Evolutionary conservation across 352 stramenopile species (phyloP).

Genomic region (Phytophthora cryptogea): DNA sequence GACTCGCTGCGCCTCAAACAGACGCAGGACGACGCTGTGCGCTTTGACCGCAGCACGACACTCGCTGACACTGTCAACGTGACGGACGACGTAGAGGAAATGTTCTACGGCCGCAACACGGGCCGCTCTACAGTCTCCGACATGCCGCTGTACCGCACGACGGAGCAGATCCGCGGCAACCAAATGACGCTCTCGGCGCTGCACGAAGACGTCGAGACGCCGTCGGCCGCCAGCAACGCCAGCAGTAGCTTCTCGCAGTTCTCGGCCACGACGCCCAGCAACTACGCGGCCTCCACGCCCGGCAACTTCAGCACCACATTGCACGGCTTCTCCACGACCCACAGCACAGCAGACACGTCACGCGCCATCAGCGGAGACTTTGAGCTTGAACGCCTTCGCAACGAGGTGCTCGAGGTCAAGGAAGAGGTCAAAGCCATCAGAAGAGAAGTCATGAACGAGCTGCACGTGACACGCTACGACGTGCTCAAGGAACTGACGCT

Average conservation of each 20-base stretch:
- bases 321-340: conserved; percentile 18
- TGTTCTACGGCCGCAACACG: conserved; percentile 49
- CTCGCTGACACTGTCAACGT: conserved; percentile 42
- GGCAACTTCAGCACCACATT: conserved; percentile 8
- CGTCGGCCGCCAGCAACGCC: conserved; percentile 39
- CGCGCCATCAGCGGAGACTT: conserved; percentile 10
- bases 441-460: conserved; percentile 85
- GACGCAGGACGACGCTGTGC: conserved; percentile 38
- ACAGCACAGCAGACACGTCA: background rate
- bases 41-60: conserved; percentile 41
- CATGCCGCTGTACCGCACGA: conserved; percentile 53
- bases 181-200: conserved; percentile 48
- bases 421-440: conserved; percentile 68
- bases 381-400: conserved; percentile 44
- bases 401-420: conserved; percentile 68
- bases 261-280: conserved; percentile 28
- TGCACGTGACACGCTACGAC: conserved; percentile 84
- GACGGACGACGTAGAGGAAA: conserved; percentile 74
- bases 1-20: conserved; percentile 54
- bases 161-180: conserved; percentile 57
- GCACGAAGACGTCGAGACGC: conserved; percentile 57
- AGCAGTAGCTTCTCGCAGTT: conserved; percentile 45
- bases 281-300: conserved; percentile 27
- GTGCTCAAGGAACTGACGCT: conserved; percentile 84
- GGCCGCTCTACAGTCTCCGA: conserved; percentile 26